These are phyloP conservation scores for Moesziomyces parantarcticus DNA, from an alignment of 1,284 basidiomycete species.

Conservation along the genomic window DNA sequence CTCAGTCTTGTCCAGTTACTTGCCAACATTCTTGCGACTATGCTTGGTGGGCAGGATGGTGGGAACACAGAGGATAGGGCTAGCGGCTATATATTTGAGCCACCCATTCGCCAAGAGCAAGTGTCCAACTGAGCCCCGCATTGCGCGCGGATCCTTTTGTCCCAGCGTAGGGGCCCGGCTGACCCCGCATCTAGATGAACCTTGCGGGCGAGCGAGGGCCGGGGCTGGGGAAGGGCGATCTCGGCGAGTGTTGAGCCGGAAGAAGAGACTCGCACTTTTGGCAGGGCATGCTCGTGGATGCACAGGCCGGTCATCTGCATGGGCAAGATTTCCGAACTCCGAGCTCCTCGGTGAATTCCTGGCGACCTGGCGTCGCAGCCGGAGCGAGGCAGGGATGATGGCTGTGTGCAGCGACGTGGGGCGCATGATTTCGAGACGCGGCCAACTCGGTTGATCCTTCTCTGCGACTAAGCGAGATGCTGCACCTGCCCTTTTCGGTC, in stretches of 20 bases:
- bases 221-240: not conserved
- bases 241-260: conserved; percentile 8
- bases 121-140: not conserved
- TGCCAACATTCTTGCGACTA: conserved; percentile 26
- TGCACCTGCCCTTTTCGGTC: not conserved
- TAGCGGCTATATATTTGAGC: conserved; percentile 3
- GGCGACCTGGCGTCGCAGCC: not conserved
- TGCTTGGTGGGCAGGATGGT: not conserved
- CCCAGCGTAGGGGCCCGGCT: not conserved
- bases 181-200: conserved; percentile 24
- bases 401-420: not conserved
- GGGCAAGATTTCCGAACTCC: conserved; percentile 27
- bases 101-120: not conserved
- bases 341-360: conserved; percentile 9
- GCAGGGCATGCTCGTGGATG: too few relatives aligned
- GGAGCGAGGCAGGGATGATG: too few relatives aligned
- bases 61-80: not conserved
- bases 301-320: not conserved
- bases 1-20: conserved; percentile 24
- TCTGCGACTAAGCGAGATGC: conserved; percentile 8
- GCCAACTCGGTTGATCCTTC: conserved; percentile 4
- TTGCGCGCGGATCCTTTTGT: not conserved
- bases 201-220: too few relatives aligned
- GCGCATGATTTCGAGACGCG: not conserved
- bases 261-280: not conserved